These are phyloP conservation scores for Sporobolomyces roseus DNA, from an alignment of 768 basidiomycete genomes.

Conservation along the genomic window DNA sequence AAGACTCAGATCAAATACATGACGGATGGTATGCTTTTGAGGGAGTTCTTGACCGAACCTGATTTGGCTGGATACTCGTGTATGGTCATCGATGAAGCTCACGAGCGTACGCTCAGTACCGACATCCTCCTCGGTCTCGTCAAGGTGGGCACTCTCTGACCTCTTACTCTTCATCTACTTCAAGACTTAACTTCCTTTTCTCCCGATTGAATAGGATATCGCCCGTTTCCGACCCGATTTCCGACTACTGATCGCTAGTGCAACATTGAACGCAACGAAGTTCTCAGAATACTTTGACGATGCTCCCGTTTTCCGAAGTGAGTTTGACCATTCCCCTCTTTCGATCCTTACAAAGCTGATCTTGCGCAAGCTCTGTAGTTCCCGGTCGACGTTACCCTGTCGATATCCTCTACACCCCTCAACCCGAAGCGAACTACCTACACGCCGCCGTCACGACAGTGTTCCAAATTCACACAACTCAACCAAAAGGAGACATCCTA, in stretches of 20 bases:
- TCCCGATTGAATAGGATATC: conserved; percentile 65
- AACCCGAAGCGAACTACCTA: conserved; percentile 97
- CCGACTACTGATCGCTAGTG: conserved; percentile 85
- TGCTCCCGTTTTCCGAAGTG: conserved; percentile 82
- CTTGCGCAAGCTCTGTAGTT: too few relatives aligned
- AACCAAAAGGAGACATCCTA: conserved; percentile 93
- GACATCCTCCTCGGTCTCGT: conserved; percentile 97
- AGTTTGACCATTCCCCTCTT: conserved; percentile 1
- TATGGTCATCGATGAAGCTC: conserved; percentile 96
- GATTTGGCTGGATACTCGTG: conserved; percentile 91
- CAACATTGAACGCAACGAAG: conserved; percentile 96
- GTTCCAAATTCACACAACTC: conserved; percentile 98
- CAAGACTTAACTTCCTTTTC: conserved; percentile 26
- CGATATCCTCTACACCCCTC: conserved; percentile 97
- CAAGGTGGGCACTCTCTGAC: conserved; percentile 65
- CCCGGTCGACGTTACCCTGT: conserved; percentile 96
- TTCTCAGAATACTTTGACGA: conserved; percentile 96
- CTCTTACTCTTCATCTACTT: conserved; percentile 36
- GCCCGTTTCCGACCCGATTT: conserved; percentile 93
- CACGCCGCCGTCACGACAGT: conserved; percentile 98
- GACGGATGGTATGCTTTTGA: conserved; percentile 97
- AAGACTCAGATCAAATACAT: conserved; percentile 97
- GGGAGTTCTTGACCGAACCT: conserved; percentile 96
- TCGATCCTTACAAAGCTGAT: too few relatives aligned
- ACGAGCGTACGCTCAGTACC: conserved; percentile 94